Conservation (phyloP, 208 protist genomes). For the Acanthamoeba quina region DNA sequence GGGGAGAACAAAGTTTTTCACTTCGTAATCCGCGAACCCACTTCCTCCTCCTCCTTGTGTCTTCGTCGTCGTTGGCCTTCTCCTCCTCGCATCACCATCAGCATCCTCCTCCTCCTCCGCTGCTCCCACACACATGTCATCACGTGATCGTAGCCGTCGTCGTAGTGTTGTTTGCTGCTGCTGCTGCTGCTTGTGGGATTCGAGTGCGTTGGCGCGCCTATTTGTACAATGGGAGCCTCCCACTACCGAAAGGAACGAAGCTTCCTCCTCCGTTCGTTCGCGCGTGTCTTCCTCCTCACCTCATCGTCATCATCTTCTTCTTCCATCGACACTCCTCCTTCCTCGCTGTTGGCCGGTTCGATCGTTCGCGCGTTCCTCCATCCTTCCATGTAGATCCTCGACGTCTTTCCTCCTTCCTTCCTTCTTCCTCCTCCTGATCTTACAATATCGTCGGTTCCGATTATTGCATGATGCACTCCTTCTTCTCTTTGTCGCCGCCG, state of each 20-base stretch:
- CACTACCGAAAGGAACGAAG: slow-evolving; percentile 11
- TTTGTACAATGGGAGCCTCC: slow-evolving; percentile 56
- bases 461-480: slow-evolving; percentile 72
- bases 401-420: neutral
- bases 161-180: neutral
- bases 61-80: neutral
- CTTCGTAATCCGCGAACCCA: too few species aligned
- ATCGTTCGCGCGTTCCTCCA: slow-evolving; percentile 11
- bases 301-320: neutral
- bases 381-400: neutral
- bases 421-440: neutral
- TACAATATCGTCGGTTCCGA: neutral
- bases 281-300: neutral
- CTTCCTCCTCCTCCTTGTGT: neutral
- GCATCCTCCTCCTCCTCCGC: neutral
- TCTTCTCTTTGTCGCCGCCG: slow-evolving; percentile 59
- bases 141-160: neutral
- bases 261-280: neutral
- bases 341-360: neutral
- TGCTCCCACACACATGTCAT: neutral
- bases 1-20: neutral
- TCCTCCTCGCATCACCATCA: neutral
- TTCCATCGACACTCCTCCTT: neutral
- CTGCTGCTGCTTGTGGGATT: neutral
- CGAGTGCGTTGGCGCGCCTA: slow-evolving; percentile 51